Conservation (phyloP, 202 grass and related monocot species). For the Zoysia matrella region DNA sequence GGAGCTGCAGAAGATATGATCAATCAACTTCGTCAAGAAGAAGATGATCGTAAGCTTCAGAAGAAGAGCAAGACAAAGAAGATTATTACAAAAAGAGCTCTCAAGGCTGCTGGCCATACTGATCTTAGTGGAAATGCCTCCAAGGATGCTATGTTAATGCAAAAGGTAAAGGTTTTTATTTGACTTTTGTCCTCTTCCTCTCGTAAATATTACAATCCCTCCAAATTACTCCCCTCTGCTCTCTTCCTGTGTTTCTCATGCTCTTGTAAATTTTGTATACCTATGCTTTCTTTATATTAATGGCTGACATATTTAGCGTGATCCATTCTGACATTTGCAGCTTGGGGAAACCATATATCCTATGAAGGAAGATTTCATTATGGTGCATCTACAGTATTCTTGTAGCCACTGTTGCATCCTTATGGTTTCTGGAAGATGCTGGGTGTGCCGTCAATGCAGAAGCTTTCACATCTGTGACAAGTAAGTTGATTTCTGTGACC, state of each 20-base stretch:
- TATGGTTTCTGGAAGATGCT: conserved; percentile 90
- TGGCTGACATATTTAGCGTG: conserved; percentile 31
- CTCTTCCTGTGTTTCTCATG: not conserved
- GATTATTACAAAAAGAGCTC: conserved; percentile 90
- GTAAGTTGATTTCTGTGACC: conserved; percentile 61
- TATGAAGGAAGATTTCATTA: conserved; percentile 99
- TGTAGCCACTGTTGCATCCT: conserved; percentile 89
- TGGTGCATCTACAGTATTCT: conserved; percentile 95
- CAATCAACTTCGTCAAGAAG: conserved; percentile 93
- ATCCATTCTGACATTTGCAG: conserved; percentile 63
- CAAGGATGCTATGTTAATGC: conserved; percentile 98
- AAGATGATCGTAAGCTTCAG: conserved; percentile 84
- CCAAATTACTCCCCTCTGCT: not conserved
- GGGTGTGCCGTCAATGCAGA: conserved; percentile 92
- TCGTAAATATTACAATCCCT: too few relatives aligned
- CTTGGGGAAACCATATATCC: conserved; percentile 94
- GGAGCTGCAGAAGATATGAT: conserved; percentile 99
- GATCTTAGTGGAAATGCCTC: conserved; percentile 89
- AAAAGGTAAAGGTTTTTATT: conserved; percentile 54
- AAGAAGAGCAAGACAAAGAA: conserved; percentile 96
- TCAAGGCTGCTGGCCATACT: conserved; percentile 90
- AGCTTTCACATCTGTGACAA: conserved; percentile 90
- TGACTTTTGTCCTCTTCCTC: too few relatives aligned
- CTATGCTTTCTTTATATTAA: conserved; percentile 34
- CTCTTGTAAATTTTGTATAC: not conserved